Conservation (phyloP, 176 grass and related monocot species). For the Alopecurus myosuroides region DNA sequence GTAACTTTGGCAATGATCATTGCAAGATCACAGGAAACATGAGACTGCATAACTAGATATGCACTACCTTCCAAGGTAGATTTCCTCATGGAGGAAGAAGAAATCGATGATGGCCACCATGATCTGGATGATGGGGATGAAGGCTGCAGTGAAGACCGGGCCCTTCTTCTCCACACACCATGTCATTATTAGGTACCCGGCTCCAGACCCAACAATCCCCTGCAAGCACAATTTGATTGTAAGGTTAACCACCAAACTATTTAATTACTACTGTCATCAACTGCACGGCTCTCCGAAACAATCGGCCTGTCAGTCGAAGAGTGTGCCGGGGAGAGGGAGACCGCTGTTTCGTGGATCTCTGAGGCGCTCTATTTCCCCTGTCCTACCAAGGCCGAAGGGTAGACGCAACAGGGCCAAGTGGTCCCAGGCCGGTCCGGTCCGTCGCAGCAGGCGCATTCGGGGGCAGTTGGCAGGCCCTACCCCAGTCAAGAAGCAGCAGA, state of each 20-base stretch:
- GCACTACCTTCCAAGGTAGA: conserved; percentile 68
- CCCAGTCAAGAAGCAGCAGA: too few species aligned
- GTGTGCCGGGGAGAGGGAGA: too few species aligned
- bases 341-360: too few species aligned
- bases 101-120: conserved; percentile 75
- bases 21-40: not conserved
- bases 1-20: not conserved
- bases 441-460: too few species aligned
- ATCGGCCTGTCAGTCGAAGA: too few species aligned
- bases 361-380: too few species aligned
- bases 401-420: too few species aligned
- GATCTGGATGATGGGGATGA: conserved; percentile 73
- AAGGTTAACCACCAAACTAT: not conserved
- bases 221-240: conserved; percentile 1
- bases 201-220: conserved; percentile 74
- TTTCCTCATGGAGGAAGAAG: conserved; percentile 53
- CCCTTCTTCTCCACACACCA: conserved; percentile 86
- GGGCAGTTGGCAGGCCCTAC: too few species aligned
- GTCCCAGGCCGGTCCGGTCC: too few species aligned
- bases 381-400: too few species aligned
- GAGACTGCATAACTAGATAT: not conserved
- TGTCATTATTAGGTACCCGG: conserved; percentile 65
- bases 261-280: not conserved
- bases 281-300: too few species aligned
- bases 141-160: conserved; percentile 81